phyloP scores from a whole-genome alignment of 306 rosid species.

The Herpetospermum pedunculosum region DNA sequence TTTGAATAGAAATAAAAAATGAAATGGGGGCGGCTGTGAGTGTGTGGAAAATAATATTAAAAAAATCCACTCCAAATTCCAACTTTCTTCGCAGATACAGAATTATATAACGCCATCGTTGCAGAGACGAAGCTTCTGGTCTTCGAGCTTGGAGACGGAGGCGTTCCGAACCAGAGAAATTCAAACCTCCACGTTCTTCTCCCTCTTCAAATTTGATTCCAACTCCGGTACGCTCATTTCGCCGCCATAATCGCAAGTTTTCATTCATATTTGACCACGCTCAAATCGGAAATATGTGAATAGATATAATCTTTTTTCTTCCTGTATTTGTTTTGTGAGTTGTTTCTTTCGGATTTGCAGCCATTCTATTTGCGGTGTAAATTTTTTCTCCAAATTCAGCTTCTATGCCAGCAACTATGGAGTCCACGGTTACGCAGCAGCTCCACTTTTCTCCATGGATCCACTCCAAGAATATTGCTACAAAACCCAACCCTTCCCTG shows the following conservation, averaged over 20 bases:
- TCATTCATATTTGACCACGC: neutral
- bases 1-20: no score
- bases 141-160: neutral
- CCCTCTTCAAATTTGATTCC: neutral
- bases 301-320: neutral
- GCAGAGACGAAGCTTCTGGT: neutral
- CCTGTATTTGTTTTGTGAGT: neutral
- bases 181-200: neutral
- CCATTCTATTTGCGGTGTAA: neutral
- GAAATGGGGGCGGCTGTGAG: no score
- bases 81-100: neutral
- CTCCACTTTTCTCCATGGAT: slow-evolving; percentile 34
- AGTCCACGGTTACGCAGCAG: slow-evolving; percentile 32
- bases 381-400: neutral
- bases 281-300: neutral
- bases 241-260: neutral
- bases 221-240: neutral
- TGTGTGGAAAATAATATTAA: no score
- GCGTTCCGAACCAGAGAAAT: neutral
- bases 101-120: neutral
- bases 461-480: slow-evolving; percentile 21
- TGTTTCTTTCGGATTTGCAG: neutral
- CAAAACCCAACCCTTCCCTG: slow-evolving; percentile 20
- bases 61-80: neutral
- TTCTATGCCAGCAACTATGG: slow-evolving; percentile 30